Evolutionary conservation across 75 land plant genomes (phyloP).

Genomic region (Cunninghamia lanceolata): DNA sequence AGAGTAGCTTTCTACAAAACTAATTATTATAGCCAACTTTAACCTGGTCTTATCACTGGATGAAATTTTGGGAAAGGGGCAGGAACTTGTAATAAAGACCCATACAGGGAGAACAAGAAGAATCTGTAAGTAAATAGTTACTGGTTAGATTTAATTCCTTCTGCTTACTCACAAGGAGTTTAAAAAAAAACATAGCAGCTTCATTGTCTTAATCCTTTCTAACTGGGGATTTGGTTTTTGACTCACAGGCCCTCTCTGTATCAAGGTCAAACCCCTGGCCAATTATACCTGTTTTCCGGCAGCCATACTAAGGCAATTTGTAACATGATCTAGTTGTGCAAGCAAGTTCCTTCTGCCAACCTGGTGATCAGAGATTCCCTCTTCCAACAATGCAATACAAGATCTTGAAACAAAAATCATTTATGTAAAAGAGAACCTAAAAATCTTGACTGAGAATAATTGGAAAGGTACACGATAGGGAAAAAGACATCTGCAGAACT

Average conservation of each 20-base stretch:
- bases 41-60: neutral
- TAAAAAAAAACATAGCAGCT: neutral
- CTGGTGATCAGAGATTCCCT: neutral
- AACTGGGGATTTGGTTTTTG: neutral
- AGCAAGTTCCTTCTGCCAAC: neutral
- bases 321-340: neutral
- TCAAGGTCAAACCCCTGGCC: neutral
- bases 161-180: neutral
- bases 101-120: neutral
- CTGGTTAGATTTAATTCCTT: neutral
- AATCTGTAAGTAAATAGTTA: neutral
- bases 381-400: neutral
- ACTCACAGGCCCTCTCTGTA: neutral
- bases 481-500: neutral
- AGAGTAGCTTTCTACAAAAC: neutral
- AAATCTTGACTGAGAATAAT: neutral
- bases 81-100: neutral
- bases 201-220: neutral
- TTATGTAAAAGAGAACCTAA: neutral
- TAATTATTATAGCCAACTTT: too few species aligned
- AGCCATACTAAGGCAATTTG: neutral
- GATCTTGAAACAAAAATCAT: neutral
- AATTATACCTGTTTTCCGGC: neutral
- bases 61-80: neutral
- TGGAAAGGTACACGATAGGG: too few species aligned